phyloP scores from a whole-genome alignment of 2,329 filamentous ascomycete species.

The Westerdykella sp. region DNA sequence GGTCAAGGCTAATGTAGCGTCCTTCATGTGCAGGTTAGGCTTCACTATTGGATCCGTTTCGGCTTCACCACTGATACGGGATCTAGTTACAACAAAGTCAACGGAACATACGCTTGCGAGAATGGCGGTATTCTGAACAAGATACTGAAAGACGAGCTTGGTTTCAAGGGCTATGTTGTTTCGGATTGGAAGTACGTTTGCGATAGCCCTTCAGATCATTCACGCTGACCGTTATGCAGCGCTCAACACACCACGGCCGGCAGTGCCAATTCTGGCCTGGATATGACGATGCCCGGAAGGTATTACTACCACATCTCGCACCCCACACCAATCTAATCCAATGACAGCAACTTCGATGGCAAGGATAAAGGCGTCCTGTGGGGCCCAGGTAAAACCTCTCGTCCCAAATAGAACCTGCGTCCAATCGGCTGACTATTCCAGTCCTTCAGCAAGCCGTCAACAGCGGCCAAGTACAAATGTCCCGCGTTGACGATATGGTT shows the following conservation, averaged over 20 bases:
- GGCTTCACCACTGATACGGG: neutral
- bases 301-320: neutral
- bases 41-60: neutral
- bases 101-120: constrained; percentile 47
- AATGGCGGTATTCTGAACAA: constrained; percentile 46
- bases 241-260: constrained; percentile 42
- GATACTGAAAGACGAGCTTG: constrained; percentile 48
- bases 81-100: constrained; percentile 37
- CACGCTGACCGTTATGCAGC: constrained; percentile 22
- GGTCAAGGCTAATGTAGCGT: constrained; percentile 57
- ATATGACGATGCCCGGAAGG: constrained; percentile 55
- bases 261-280: constrained; percentile 43
- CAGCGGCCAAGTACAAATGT: constrained; percentile 40
- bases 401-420: neutral
- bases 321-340: too few relatives aligned
- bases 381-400: constrained; percentile 38
- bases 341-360: constrained; percentile 22
- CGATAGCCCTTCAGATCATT: neutral
- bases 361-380: constrained; percentile 48
- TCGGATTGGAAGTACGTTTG: constrained; percentile 38
- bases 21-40: constrained; percentile 41
- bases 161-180: constrained; percentile 44
- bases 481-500: constrained; percentile 40
- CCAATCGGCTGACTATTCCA: constrained; percentile 6
- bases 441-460: constrained; percentile 48